A percentile compares a stretch with the other conserved stretches of the same genome.
phyloP scores from a whole-genome alignment of 148 eudicot genomes.

The Beta vulgaris region DNA sequence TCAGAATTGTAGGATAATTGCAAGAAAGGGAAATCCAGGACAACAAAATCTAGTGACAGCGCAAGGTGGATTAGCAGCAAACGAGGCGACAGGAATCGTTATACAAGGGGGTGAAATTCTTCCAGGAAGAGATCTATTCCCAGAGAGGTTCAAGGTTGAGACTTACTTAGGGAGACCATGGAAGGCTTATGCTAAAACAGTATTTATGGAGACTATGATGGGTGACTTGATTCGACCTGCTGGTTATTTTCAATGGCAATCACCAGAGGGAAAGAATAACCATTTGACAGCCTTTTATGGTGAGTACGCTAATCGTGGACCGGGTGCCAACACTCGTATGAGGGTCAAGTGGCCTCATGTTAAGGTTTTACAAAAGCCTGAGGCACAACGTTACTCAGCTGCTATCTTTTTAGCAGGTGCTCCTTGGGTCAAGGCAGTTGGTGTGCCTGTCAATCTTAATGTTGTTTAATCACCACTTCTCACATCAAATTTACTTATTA shows the following conservation, averaged over 20 bases:
- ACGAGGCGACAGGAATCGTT: constrained; percentile 34
- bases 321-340: constrained; percentile 25
- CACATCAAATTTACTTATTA: too few species aligned
- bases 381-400: constrained; percentile 29
- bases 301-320: constrained; percentile 43
- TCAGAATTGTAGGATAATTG: constrained; percentile 36
- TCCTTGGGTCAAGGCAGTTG: constrained; percentile 18
- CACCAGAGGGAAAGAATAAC: constrained; percentile 19
- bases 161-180: constrained; percentile 57
- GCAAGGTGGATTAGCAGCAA: constrained; percentile 34
- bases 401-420: constrained; percentile 30
- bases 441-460: constrained; percentile 21
- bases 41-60: constrained; percentile 49
- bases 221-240: constrained; percentile 44
- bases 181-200: constrained; percentile 37
- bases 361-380: constrained; percentile 9
- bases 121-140: constrained; percentile 26
- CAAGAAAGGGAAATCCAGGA: constrained; percentile 30
- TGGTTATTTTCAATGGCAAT: constrained; percentile 39
- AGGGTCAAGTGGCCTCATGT: constrained; percentile 37
- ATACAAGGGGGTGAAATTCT: constrained; percentile 46
- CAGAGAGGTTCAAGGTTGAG: constrained; percentile 25
- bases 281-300: constrained; percentile 33
- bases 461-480: too few species aligned
- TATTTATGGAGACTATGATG: constrained; percentile 41